A percentile compares a stretch with the other conserved stretches of the same genome.
Conservation (phyloP, 305 asterid species). For the Fraxinus velutina region DNA sequence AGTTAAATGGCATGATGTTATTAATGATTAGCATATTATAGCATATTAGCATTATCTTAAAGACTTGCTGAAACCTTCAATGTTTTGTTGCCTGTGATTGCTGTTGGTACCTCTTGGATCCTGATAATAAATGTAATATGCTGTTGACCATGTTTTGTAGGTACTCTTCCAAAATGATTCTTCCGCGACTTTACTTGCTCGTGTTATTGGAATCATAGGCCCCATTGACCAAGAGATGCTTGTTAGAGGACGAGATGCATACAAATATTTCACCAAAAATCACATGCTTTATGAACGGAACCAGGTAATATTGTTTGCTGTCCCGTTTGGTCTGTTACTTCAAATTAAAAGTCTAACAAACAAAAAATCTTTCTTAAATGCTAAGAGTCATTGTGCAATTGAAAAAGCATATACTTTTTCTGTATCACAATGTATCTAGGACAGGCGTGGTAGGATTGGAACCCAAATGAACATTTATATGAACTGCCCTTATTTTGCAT, state of each 20-base stretch:
- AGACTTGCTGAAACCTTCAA: background rate
- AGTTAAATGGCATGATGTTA: background rate
- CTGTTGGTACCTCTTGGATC: conserved; percentile 22
- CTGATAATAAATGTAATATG: conserved; percentile 8
- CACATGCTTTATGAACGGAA: conserved; percentile 96
- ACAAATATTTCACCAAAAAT: conserved; percentile 85
- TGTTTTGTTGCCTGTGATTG: background rate
- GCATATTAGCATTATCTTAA: background rate
- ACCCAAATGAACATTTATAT: conserved; percentile 4
- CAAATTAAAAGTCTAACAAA: background rate
- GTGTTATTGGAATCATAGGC: conserved; percentile 87
- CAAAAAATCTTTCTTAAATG: background rate
- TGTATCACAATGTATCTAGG: background rate
- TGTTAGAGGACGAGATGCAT: conserved; percentile 81
- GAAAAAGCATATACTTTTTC: background rate
- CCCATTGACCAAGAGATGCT: conserved; percentile 84
- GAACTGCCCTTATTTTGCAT: background rate
- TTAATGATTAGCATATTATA: background rate
- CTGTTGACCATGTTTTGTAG: conserved; percentile 42
- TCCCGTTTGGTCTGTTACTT: background rate
- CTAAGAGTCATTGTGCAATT: background rate
- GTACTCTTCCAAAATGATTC: conserved; percentile 97
- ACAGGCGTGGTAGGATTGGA: background rate
- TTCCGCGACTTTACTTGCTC: conserved; percentile 93
- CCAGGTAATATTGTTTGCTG: conserved; percentile 51